These are phyloP conservation scores for Draba incana DNA, from an alignment of 345 rosid genomes.

Conservation along the genomic window DNA sequence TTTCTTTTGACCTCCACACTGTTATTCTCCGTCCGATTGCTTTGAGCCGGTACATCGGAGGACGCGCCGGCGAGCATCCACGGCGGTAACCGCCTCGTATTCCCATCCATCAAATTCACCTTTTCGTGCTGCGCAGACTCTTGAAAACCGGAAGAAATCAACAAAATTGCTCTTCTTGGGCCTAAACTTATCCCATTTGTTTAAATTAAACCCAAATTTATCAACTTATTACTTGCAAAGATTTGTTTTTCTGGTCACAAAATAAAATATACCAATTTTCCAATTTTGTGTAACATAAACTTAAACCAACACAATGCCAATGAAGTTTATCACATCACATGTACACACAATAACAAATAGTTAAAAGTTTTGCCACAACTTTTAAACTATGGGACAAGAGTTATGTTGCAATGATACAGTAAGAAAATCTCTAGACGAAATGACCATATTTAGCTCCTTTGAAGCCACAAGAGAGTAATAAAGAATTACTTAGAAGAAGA, in stretches of 20 bases:
- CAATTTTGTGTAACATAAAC: neutral
- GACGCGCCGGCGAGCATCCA: constrained; percentile 39
- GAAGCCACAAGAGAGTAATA: neutral
- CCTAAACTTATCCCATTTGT: constrained; percentile 20
- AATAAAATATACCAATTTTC: neutral
- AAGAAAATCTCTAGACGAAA: neutral
- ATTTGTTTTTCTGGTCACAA: neutral
- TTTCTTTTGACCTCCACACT: neutral
- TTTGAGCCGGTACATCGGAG: neutral
- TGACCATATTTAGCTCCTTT: neutral
- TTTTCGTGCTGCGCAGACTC: neutral
- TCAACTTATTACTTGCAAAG: neutral
- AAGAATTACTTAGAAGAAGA: constrained; percentile 40
- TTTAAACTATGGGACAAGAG: constrained; percentile 14
- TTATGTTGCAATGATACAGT: neutral
- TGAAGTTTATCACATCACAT: neutral
- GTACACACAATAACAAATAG: constrained; percentile 20
- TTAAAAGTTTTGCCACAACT: neutral
- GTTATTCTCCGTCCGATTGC: neutral
- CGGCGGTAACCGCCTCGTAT: constrained; percentile 42
- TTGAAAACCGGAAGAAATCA: neutral
- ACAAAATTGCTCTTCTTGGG: constrained; percentile 7
- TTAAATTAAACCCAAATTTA: neutral
- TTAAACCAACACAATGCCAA: neutral
- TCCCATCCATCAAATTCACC: constrained; percentile 16